These are phyloP conservation scores for Acanthamoeba divionensis DNA, from an alignment of 208 protist species.

Conservation along the genomic window DNA sequence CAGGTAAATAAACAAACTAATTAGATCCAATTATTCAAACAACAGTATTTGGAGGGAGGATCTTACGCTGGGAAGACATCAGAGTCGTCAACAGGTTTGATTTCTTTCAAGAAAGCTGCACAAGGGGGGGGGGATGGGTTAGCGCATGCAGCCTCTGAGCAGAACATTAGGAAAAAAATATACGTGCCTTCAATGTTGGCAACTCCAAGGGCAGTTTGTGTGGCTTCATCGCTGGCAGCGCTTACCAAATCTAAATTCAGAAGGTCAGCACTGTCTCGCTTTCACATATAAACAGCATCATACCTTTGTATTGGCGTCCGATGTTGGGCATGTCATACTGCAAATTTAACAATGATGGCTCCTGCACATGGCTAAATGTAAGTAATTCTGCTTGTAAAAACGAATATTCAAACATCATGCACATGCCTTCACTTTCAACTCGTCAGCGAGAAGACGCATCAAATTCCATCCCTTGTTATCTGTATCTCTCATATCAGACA, in stretches of 20 bases:
- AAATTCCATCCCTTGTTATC: constrained; percentile 6
- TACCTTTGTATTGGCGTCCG: background rate
- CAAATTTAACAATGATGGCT: background rate
- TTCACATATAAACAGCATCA: background rate
- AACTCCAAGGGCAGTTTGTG: background rate
- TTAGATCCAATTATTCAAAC: background rate
- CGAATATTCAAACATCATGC: background rate
- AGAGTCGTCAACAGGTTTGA: background rate
- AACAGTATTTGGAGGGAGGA: background rate
- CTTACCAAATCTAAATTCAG: background rate
- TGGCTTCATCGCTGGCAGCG: background rate
- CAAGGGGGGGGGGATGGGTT: background rate
- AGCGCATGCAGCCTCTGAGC: too few species aligned
- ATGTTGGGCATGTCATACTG: background rate
- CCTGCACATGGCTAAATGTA: background rate
- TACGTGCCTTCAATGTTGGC: background rate
- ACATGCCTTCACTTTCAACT: background rate
- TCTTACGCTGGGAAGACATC: background rate
- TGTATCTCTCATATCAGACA: background rate
- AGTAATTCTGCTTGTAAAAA: background rate
- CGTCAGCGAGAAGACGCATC: background rate
- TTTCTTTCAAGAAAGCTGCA: background rate
- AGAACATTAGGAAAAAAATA: background rate
- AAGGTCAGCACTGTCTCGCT: background rate
- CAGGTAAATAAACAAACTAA: background rate